phyloP scores from a whole-genome alignment of 495 filamentous ascomycete species.

The Rostrohypoxylon terebratum region DNA sequence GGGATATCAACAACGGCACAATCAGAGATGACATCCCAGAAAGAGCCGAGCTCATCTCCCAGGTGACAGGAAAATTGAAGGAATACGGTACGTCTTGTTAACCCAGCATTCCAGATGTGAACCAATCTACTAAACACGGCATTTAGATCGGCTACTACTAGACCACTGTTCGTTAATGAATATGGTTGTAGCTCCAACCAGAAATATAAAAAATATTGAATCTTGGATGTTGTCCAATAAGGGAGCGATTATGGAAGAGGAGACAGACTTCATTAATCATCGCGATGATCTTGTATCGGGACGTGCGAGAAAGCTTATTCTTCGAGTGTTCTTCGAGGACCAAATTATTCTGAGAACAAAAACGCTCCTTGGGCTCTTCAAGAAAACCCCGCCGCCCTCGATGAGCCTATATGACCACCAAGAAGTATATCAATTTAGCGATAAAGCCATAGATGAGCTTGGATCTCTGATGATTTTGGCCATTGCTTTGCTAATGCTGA shows the following conservation, averaged over 20 bases:
- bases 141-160: background rate
- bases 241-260: background rate
- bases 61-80: background rate
- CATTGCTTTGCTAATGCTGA: background rate
- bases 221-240: background rate
- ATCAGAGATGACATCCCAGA: background rate
- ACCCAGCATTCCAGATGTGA: background rate
- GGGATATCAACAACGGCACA: background rate
- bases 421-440: background rate
- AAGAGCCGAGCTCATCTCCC: background rate
- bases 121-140: background rate
- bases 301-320: background rate
- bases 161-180: background rate
- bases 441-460: background rate
- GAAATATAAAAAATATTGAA: background rate
- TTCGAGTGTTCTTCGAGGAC: conserved; percentile 1
- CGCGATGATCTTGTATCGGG: background rate
- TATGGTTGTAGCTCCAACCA: background rate
- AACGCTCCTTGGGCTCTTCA: background rate
- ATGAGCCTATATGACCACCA: background rate
- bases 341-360: background rate
- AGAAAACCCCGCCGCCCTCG: background rate
- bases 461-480: background rate
- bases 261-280: conserved; percentile 1
- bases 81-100: background rate